phyloP scores from a whole-genome alignment of 2,329 filamentous ascomycete species.

The Beauveria asiatica region DNA sequence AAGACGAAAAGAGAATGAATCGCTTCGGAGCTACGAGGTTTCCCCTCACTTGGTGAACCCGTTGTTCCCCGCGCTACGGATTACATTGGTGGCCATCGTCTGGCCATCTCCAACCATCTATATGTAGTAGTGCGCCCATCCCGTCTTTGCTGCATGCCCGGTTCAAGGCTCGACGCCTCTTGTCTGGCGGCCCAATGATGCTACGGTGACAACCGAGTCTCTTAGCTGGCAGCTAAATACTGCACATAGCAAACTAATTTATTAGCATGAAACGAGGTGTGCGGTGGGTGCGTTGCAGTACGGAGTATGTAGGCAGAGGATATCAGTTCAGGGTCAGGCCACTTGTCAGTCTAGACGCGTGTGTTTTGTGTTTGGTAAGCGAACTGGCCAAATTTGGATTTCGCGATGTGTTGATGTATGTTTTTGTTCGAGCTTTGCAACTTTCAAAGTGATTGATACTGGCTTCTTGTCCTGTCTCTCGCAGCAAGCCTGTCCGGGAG shows the following conservation, averaged over 20 bases:
- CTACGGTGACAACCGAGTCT: no score
- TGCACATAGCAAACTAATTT: no score
- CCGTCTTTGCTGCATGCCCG: not conserved
- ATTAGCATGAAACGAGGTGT: no score
- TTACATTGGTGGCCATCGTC: not conserved
- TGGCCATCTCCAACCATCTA: not conserved
- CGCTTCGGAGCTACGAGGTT: not conserved
- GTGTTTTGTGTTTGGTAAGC: no score
- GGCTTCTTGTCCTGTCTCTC: not conserved
- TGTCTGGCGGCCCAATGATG: conserved; percentile 6
- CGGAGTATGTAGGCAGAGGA: no score
- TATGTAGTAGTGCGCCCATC: not conserved
- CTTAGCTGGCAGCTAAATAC: no score
- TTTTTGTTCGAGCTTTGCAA: not conserved
- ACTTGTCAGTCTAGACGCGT: no score
- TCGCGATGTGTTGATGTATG: no score
- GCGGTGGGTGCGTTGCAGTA: no score
- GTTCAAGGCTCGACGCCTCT: not conserved
- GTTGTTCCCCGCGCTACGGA: conserved; percentile 9
- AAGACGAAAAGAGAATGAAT: not conserved
- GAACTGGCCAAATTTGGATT: no score
- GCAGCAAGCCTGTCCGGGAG: not conserved
- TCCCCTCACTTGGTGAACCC: conserved; percentile 6
- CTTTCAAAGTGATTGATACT: not conserved
- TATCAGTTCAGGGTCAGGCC: no score